phyloP scores from a whole-genome alignment of 495 filamentous ascomycete species.

The Tuber magnatum region DNA sequence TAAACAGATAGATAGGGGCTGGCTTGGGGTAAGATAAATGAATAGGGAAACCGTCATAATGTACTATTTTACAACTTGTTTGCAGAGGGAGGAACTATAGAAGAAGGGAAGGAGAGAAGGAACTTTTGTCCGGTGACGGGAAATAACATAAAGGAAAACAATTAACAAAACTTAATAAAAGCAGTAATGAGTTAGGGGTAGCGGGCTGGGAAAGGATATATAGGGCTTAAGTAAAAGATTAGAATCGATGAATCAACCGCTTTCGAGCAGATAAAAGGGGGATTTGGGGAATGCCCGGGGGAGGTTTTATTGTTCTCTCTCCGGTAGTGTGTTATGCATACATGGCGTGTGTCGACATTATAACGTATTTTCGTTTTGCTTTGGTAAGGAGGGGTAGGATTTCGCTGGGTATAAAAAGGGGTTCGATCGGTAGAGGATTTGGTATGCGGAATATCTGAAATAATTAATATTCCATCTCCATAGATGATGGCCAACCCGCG shows the following conservation, averaged over 20 bases:
- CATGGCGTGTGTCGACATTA: not conserved
- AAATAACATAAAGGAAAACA: constrained; percentile 2
- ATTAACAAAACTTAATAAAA: not conserved
- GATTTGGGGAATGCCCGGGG: not conserved
- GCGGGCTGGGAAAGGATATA: not conserved
- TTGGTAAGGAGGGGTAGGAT: not conserved
- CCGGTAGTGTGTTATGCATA: not conserved
- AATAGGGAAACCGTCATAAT: not conserved
- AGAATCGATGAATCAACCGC: not conserved
- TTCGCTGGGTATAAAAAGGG: not conserved
- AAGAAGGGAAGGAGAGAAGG: not conserved
- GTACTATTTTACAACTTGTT: not conserved
- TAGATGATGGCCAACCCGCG: constrained; percentile 37
- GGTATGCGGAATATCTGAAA: constrained; percentile 8
- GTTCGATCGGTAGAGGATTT: not conserved
- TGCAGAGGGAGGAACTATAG: not conserved
- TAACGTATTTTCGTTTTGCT: not conserved
- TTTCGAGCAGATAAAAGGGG: not conserved
- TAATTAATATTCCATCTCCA: constrained; percentile 38
- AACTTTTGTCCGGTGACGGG: not conserved
- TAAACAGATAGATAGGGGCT: too few species aligned
- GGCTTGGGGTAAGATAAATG: not conserved
- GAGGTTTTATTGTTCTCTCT: not conserved
- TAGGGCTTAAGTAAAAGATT: not conserved
- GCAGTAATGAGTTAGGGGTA: not conserved